phyloP scores from a whole-genome alignment of 169 alveolate species.

The Eimeria nieschulzi region DNA sequence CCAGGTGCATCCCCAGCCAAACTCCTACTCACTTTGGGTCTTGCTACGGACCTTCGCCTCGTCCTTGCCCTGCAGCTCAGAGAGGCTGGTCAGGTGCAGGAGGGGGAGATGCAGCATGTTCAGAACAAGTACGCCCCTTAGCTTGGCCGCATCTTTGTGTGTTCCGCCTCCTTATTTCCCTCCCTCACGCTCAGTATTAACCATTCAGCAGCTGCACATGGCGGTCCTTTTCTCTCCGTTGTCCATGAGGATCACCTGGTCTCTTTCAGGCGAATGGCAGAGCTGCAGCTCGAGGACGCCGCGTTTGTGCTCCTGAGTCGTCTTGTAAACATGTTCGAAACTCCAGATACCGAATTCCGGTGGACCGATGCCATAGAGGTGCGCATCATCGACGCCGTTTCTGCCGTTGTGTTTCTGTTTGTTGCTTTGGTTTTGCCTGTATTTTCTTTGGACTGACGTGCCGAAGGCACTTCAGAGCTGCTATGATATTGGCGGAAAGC shows the following conservation, averaged over 20 bases:
- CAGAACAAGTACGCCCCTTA: conserved; percentile 15
- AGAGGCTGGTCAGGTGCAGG: neutral
- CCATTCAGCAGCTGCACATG: neutral
- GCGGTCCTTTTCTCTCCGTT: neutral
- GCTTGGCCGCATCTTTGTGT: too few species aligned
- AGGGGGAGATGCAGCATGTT: neutral
- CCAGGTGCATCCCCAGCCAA: conserved; percentile 50
- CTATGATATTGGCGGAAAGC: too few species aligned
- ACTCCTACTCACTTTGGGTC: conserved; percentile 42
- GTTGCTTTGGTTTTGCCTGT: too few species aligned
- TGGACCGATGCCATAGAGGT: conserved; percentile 68
- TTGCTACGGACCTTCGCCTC: conserved; percentile 34
- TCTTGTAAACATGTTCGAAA: neutral
- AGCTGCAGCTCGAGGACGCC: conserved; percentile 54
- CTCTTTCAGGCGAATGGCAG: conserved; percentile 46
- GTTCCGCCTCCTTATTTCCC: neutral
- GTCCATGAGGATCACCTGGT: too few species aligned
- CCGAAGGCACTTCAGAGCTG: too few species aligned
- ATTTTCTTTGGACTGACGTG: too few species aligned
- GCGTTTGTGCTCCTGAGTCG: conserved; percentile 68
- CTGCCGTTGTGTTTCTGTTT: too few species aligned
- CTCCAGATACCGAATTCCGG: neutral
- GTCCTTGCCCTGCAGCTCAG: conserved; percentile 23
- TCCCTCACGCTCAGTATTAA: neutral
- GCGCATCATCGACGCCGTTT: too few species aligned